Base-by-base conservation (phyloP, 148 eudicot species). In the Spergularia marina region DNA sequence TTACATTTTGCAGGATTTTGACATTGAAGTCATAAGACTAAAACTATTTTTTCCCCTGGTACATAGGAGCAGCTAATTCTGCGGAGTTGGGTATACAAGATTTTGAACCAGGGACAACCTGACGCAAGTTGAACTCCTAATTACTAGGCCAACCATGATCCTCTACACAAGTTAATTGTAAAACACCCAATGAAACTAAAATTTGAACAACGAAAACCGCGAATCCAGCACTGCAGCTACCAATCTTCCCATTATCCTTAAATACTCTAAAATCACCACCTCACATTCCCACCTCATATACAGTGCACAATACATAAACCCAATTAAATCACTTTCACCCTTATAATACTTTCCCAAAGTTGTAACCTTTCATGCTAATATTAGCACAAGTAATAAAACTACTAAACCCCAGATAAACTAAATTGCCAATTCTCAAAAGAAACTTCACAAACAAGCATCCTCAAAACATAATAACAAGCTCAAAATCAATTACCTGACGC, bases 401-500 rank as follows among this genome's bases (percentile, higher is more conserved):
- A 21, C 18, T 34, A 62, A 63, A 36, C 53, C 49, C 11, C 53
- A 54, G 54, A 44, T 44, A 4, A 44, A 44, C 8, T 30, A 44
- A 44, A 44, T 3, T 9, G 49, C 1, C 49, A 44, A 6, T 3
- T 44, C 51, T 13, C 14, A 30, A 74, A n/a, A 60, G 16, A 10
- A 30, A 21, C 51, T 64, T 8, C 5, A 13, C 18, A 69, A 30
- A 39, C 74, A 77, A 71, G 5, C 53, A 65, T 30, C 36, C 36
- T 36, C 23, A 40, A 55, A 41, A 12, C 8, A 56, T 11, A n/a
- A 4, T 4, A 76, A 62, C 9, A 54, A 66, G 15, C 58, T 39
- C 4, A 76, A 72, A 8, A 12, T 4, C 30, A 25, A 39, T 16
- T 83, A 91, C 97, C 92, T 91, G 83, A 52, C 93, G 88, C 75